Base-by-base conservation (phyloP, 1,139 yeast species). In the Geotrichum reessii region DNA sequence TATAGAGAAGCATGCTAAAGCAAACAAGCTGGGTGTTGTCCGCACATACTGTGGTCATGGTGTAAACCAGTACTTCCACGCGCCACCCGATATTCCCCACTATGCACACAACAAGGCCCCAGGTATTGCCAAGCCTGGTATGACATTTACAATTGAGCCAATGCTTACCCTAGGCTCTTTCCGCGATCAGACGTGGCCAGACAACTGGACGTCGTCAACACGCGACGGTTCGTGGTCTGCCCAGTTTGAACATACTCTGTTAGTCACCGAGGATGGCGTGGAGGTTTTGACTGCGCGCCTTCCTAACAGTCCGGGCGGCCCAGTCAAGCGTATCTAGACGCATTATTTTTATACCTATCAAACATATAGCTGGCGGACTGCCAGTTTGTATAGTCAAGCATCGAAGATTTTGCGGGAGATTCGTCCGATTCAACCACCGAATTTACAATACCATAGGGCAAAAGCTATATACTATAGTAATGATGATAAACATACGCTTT, bases 101-200 rank as follows among this genome's bases (percentile, higher is more conserved):
- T 95, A 77, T 71, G 96, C 95, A 40, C 86, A 85, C 67, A 95
- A 92, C 76, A 93, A 93, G 76, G 91, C 97, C 6, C 81, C 92
- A 52, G 99, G 99, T 59, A 84, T 89, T 56, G 92, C 95, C 75
- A 90, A 90, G 71, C 92, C 97, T 21, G 99, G 99, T 22, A 88
- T 92, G 87, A 92, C 90, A 17, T 95, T 95, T 76, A 95, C 99
- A 22, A 91, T 95, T 61, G 99, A 95, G 74, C 99, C 99, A 52
- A 95, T 95, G 99, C 81, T 95, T 66, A 87, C 90, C 69, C 77
- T 86, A 64, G 99, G 99, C n/a, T 77, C 86, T 0, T 86, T 83
- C 76, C 82, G 82, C 67, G 99, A 92, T 72, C 75, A 81, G 61
- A 78, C 85, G 56, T 95, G 99, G 99, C 99, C 99, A 1, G 99